phyloP scores from a whole-genome alignment of 768 basidiomycete species.

The Lentinula edodes region DNA sequence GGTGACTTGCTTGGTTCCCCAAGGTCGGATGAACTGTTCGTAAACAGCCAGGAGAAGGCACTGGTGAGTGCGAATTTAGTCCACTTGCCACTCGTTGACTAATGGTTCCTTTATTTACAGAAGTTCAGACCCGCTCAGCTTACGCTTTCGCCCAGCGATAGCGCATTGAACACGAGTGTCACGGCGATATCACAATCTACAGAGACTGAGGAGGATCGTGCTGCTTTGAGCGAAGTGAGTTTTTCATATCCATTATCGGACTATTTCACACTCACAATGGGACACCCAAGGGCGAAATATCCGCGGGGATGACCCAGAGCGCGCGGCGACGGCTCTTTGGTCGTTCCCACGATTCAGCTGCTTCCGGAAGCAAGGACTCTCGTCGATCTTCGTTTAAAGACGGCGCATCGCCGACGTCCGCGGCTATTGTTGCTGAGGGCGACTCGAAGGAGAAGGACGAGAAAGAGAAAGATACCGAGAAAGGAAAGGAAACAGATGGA shows the following conservation, averaged over 20 bases:
- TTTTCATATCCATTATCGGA: background rate
- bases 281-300: constrained; percentile 12
- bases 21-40: background rate
- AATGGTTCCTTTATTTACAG: background rate
- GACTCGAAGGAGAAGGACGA: constrained; percentile 26
- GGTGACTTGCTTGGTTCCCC: constrained; percentile 8
- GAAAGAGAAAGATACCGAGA: constrained; percentile 14
- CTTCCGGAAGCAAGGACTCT: constrained; percentile 16
- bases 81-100: background rate
- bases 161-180: constrained; percentile 41
- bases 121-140: constrained; percentile 42
- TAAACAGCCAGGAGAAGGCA: background rate
- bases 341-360: constrained; percentile 44
- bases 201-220: constrained; percentile 47
- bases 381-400: constrained; percentile 19
- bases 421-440: constrained; percentile 15
- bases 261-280: constrained; percentile 8
- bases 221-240: constrained; percentile 65
- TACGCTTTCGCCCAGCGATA: constrained; percentile 57
- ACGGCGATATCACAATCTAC: constrained; percentile 28
- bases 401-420: constrained; percentile 12
- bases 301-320: constrained; percentile 15
- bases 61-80: background rate
- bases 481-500: constrained; percentile 25
- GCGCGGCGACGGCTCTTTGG: constrained; percentile 58